Evolutionary conservation across 768 basidiomycete species (phyloP).

Genomic region (Boletus subparvulus): DNA sequence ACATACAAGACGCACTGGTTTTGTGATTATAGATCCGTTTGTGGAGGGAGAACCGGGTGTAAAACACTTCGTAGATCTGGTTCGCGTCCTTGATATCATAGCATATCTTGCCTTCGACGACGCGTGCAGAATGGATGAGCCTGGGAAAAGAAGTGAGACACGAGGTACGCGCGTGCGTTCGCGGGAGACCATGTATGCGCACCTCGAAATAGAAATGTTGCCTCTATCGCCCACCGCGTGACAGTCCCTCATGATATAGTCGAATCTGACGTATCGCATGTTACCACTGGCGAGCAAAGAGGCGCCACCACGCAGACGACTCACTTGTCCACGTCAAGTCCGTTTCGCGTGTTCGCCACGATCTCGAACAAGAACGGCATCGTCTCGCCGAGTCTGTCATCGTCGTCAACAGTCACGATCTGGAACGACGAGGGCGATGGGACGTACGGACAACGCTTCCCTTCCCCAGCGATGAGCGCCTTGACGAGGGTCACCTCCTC

Average conservation of each 20-base stretch:
- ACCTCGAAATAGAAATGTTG: constrained; percentile 50
- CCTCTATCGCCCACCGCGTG: constrained; percentile 67
- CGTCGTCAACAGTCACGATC: not conserved
- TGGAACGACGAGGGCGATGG: not conserved
- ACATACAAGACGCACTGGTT: constrained; percentile 35
- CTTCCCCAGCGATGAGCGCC: constrained; percentile 73
- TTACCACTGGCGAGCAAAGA: constrained; percentile 1
- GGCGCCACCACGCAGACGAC: not conserved
- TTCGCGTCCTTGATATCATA: constrained; percentile 83
- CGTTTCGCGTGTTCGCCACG: constrained; percentile 78
- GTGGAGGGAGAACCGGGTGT: constrained; percentile 75
- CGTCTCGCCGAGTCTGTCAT: constrained; percentile 38
- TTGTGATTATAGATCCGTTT: constrained; percentile 85
- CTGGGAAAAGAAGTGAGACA: constrained; percentile 34
- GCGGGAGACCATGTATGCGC: not conserved
- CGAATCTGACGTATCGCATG: constrained; percentile 49
- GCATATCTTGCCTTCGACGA: constrained; percentile 72
- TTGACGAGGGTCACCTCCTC: constrained; percentile 65
- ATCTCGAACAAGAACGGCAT: constrained; percentile 83
- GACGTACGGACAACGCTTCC: constrained; percentile 49
- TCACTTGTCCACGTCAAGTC: constrained; percentile 85
- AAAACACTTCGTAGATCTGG: constrained; percentile 70
- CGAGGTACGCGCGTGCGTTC: not conserved
- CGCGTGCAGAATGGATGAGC: constrained; percentile 71
- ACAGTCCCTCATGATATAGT: constrained; percentile 78